Percentiles rank a stretch among this genome's conserved stretches.
phyloP scores from a whole-genome alignment of 2,329 filamentous ascomycete genomes.

The Cylindrodendrum hubeiense region DNA sequence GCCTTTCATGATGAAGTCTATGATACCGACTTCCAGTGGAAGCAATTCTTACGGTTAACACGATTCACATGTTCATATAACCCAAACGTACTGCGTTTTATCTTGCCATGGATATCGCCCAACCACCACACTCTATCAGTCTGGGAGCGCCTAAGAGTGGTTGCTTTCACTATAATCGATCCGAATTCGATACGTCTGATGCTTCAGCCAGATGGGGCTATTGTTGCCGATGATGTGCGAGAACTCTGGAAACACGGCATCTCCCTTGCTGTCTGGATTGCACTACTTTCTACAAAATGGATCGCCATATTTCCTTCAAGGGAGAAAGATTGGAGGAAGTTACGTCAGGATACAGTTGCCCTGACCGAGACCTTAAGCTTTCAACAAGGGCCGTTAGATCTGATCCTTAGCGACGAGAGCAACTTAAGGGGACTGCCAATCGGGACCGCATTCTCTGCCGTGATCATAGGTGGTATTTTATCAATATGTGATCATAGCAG shows the following conservation, averaged over 20 bases:
- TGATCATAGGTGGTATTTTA: not conserved
- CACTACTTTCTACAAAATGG: not conserved
- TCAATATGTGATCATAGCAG: not conserved
- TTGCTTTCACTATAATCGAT: not conserved
- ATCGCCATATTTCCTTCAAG: too few species aligned
- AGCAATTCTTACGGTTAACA: rapidly evolving
- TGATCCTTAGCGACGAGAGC: not conserved
- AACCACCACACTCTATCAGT: not conserved
- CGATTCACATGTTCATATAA: not conserved
- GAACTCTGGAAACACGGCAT: not conserved
- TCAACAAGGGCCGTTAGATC: not conserved
- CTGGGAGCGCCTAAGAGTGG: not conserved
- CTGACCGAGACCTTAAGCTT: not conserved
- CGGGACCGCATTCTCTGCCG: not conserved
- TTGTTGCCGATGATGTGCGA: not conserved
- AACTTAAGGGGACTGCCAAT: not conserved
- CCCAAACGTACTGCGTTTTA: not conserved
- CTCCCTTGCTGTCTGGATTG: not conserved
- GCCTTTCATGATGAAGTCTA: not conserved
- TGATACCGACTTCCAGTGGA: not conserved
- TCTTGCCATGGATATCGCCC: not conserved
- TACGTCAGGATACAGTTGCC: not conserved
- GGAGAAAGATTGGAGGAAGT: not conserved
- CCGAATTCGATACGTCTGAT: not conserved
- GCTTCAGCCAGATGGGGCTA: not conserved